Percentiles rank a stretch among this genome's conserved stretches.
phyloP scores from a whole-genome alignment of 2,329 filamentous ascomycete genomes.

The Alternaria triticina region DNA sequence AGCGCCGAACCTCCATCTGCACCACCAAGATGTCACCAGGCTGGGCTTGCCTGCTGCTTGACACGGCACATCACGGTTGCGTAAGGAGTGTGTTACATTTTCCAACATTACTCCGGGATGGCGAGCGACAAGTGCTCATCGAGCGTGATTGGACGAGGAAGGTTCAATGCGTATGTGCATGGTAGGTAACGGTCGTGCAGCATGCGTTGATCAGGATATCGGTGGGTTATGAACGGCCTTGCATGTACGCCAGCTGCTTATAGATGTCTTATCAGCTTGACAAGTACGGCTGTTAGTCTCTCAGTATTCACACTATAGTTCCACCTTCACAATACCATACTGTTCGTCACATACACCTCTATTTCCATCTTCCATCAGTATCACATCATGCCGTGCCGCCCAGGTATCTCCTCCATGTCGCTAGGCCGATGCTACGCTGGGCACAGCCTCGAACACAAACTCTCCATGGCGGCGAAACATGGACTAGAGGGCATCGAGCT shows the following conservation, averaged over 20 bases:
- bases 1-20: not conserved
- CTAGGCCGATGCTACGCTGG: constrained; percentile 72
- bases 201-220: not conserved
- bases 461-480: constrained; percentile 69
- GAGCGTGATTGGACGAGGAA: not conserved
- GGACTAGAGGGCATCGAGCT: constrained; percentile 75
- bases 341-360: not conserved
- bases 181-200: not conserved
- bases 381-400: constrained; percentile 58
- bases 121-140: not conserved
- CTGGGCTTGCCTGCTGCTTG: constrained; percentile 1
- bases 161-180: not conserved
- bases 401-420: constrained; percentile 78
- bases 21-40: not conserved
- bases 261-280: not conserved
- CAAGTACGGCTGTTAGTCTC: not conserved
- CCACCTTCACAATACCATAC: not conserved
- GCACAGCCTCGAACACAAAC: constrained; percentile 70
- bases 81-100: not conserved
- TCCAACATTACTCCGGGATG: constrained; percentile 3
- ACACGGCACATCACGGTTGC: constrained; percentile 11
- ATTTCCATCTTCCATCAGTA: not conserved
- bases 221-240: not conserved
- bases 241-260: not conserved
- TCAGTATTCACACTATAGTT: not conserved